Base-by-base conservation (phyloP, 2,329 filamentous ascomycete species). In the Fusarium mexicanum region DNA sequence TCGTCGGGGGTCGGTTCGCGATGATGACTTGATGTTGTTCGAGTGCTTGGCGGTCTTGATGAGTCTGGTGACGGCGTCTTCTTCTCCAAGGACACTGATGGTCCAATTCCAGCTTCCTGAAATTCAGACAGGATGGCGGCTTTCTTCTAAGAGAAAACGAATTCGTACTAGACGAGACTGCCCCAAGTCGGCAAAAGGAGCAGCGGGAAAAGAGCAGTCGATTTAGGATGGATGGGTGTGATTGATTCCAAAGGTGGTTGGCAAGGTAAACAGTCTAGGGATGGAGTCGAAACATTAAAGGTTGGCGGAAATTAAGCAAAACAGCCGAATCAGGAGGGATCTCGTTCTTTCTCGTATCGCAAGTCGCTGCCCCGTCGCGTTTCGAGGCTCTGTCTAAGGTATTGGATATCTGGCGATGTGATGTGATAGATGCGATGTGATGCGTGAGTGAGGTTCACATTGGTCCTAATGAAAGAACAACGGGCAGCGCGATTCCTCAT, bases 91-190 rank as follows among this genome's bases (percentile, higher is more conserved):
- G 81, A 82, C 80, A 70, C 81, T 67, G 77, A 82, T 72, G 81
- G 81, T 79, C 80, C 81, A 73, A 75, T 77, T 72, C 75, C 70
- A 78, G 77, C 58, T 71, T 82, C 77, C 74, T 80, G 78, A 76
- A 78, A 71, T 70, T 67, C 79, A 79, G 82, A 84, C 82, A 84
- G 81, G 79, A 78, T 80, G 82, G 79, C 82, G 82, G 79, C 77
- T 82, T 77, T 64, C 73, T 67, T 63, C 72, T 66, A 62, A 61
- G 54, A 72, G 62, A 58, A 74, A 58, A 61, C 38, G 40, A 40
- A 53, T 26, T 47, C 40, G 31, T 72, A 44, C 50, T 65, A 61
- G 50, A 66, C 58, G 55, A 62, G 31, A 53, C 60, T 43, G 46
- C 51, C 51, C 64, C 55, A 67, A 43, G 48, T 65, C 53, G 69